Evolutionary conservation across 73 alveolate genomes (phyloP), one percentile per base, ranked within the genome.

Genomic region (Paramecium sonneborni): DNA sequence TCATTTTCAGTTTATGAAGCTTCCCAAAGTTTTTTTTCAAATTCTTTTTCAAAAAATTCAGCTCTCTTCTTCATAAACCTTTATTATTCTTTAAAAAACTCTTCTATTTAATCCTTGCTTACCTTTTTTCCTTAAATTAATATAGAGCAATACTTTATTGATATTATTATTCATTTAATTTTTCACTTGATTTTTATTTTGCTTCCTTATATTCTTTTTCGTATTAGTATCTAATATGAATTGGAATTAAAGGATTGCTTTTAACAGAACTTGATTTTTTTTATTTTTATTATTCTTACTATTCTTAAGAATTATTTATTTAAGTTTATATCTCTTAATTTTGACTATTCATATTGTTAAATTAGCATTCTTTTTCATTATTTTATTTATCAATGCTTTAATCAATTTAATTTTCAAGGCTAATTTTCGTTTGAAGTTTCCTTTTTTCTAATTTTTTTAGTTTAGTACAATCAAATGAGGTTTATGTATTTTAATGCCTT

Each of bases 351-450:
- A 52, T 18, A 3, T 7, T 21, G 18, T 62, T 62, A 15, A 62
- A 62, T 62, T 62, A 26, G 24, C 84, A 62, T 62, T 10, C 39
- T 62, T 62, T 62, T 62, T 62, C 84, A 62, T 62, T 62, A 32
- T 62, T 62, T 62, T 62, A 62, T 32, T 62, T 30, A 62, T 62
- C 48, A 32, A 62, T 62, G 6, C 28, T 32, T 62, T 26, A 26
- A 62, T 62, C 84, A 62, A 62, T 62, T 62, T 62, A 15, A 30
- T 62, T 11, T 14, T 62, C 84, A 62, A 62, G 12, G 7, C 12
- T 62, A 32, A 62, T 62, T 62, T 62, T 62, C 2, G 39, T 26
- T 62, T 62, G 6, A 5, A 32, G 39, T 62, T 62, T 62, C 24
- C 44, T 30, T 26, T 62, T 62, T 28, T 62, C 84, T 11, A 62